Evolutionary conservation across 805 yeast species (phyloP).

Genomic region (Hanseniaspora hatyaiensis): DNA sequence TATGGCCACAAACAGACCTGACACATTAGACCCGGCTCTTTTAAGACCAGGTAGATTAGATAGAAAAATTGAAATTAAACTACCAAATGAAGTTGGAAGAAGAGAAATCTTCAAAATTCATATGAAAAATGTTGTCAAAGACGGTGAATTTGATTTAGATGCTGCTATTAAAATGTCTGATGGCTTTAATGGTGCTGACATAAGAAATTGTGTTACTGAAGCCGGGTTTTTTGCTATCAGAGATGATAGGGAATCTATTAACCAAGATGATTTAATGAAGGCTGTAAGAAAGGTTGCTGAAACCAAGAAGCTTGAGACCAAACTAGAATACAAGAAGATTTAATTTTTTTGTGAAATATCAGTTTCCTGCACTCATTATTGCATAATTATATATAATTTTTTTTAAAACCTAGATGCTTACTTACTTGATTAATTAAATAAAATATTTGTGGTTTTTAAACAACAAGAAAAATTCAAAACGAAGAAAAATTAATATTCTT

Average conservation of each 20-base stretch:
- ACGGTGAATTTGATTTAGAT: conserved; percentile 94
- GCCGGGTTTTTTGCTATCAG: conserved; percentile 97
- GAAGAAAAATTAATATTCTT: conserved; percentile 17
- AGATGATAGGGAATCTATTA: conserved; percentile 89
- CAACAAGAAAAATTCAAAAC: too few species aligned
- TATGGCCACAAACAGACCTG: conserved; percentile 99
- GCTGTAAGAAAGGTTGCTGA: conserved; percentile 97
- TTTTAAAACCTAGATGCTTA: too few species aligned
- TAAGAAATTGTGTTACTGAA: conserved; percentile 93
- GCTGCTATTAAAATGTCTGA: conserved; percentile 97
- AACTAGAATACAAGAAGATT: conserved; percentile 80
- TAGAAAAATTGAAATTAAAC: conserved; percentile 86
- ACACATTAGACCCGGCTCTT: conserved; percentile 92
- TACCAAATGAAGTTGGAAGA: conserved; percentile 94
- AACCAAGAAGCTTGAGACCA: conserved; percentile 92
- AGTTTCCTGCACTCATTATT: too few species aligned
- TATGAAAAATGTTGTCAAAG: conserved; percentile 69
- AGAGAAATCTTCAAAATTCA: conserved; percentile 90
- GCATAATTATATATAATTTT: too few species aligned
- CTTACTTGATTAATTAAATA: too few species aligned
- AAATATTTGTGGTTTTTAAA: too few species aligned
- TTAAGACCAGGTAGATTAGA: conserved; percentile 96
- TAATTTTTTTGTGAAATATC: conserved; percentile 32
- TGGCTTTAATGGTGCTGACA: conserved; percentile 98
- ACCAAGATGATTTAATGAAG: conserved; percentile 90